Percentiles rank a stretch among this genome's conserved stretches.
Conservation (phyloP, 345 rosid genomes). For the Draba incana region DNA sequence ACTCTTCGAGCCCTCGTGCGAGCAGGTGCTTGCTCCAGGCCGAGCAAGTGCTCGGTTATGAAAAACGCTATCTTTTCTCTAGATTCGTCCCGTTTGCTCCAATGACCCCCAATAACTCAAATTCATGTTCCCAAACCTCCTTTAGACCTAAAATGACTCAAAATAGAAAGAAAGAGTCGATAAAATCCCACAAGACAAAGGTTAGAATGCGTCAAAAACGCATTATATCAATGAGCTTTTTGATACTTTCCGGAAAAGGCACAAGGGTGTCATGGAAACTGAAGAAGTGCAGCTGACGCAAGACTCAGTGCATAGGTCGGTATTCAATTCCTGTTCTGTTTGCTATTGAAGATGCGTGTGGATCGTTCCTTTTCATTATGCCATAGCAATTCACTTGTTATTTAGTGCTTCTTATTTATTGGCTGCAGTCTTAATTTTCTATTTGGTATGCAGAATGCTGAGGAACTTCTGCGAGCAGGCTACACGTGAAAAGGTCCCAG, state of each 20-base stretch:
- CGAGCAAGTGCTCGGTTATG: no score
- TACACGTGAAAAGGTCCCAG: slow-evolving; percentile 65
- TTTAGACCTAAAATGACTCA: no score
- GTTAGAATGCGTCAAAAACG: no score
- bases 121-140: no score
- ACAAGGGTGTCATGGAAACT: slow-evolving; percentile 84
- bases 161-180: no score
- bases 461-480: slow-evolving; percentile 84
- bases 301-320: slow-evolving; percentile 80
- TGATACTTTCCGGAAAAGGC: slow-evolving; percentile 93
- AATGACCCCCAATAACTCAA: no score
- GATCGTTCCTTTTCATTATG: background rate
- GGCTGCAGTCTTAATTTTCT: slow-evolving; percentile 9
- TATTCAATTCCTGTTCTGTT: slow-evolving; percentile 16
- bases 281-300: slow-evolving; percentile 91
- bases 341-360: slow-evolving; percentile 5
- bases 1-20: no score
- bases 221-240: slow-evolving; percentile 96
- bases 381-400: background rate
- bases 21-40: no score
- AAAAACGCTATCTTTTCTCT: no score
- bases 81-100: no score
- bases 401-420: background rate
- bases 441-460: slow-evolving; percentile 72
- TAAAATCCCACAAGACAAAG: no score